These are phyloP conservation scores for Leccinum disarticulatum DNA, from an alignment of 768 basidiomycete genomes.

Conservation along the genomic window DNA sequence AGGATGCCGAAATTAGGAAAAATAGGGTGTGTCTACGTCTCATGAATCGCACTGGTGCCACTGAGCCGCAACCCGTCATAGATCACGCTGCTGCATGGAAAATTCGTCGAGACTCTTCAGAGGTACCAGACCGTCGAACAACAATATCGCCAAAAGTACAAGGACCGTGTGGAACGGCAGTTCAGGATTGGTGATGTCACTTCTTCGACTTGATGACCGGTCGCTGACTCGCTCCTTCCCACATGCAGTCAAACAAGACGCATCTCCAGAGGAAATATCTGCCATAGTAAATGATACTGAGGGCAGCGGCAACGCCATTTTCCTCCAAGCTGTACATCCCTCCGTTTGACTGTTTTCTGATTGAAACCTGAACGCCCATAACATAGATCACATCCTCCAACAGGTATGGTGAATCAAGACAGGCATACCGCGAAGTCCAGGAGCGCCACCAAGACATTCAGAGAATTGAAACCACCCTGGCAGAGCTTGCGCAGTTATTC, in stretches of 20 bases:
- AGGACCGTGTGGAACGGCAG: slow-evolving; percentile 70
- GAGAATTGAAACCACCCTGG: slow-evolving; percentile 82
- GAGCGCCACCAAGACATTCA: slow-evolving; percentile 83
- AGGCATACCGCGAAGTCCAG: slow-evolving; percentile 86
- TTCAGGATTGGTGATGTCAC: slow-evolving; percentile 63
- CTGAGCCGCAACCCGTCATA: slow-evolving; percentile 24
- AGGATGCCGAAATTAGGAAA: slow-evolving; percentile 49
- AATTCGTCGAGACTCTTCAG: slow-evolving; percentile 75
- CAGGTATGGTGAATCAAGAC: slow-evolving; percentile 79
- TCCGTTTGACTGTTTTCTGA: not conserved
- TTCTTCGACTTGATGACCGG: not conserved
- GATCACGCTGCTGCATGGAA: slow-evolving; percentile 60
- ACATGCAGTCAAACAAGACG: slow-evolving; percentile 76
- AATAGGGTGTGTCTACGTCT: slow-evolving; percentile 24
- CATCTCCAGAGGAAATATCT: slow-evolving; percentile 75
- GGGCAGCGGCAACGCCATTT: slow-evolving; percentile 64
- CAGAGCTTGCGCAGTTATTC: slow-evolving; percentile 88
- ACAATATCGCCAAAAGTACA: slow-evolving; percentile 62
- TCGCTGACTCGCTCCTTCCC: not conserved
- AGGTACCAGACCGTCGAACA: slow-evolving; percentile 77
- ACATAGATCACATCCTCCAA: slow-evolving; percentile 69
- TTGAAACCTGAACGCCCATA: not conserved
- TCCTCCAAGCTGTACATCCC: slow-evolving; percentile 63
- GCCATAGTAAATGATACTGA: slow-evolving; percentile 64
- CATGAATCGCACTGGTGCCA: not conserved